Percentiles rank a stretch among this genome's conserved stretches.
phyloP scores from a whole-genome alignment of 2,329 filamentous ascomycete species.

The Fusarium sp. region DNA sequence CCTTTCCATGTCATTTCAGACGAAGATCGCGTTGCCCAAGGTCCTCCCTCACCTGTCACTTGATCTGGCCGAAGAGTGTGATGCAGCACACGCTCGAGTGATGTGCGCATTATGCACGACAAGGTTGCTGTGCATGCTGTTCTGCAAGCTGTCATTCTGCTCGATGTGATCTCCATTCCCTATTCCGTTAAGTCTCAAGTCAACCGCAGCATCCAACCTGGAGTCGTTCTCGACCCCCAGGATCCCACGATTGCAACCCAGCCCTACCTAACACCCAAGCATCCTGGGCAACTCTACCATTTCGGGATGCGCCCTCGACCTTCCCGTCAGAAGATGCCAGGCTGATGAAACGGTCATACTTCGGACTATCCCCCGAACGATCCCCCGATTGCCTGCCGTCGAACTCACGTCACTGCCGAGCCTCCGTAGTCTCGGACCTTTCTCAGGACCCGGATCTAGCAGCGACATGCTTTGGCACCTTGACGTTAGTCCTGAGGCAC shows the following conservation, averaged over 20 bases:
- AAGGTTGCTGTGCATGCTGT: slow-evolving; percentile 11
- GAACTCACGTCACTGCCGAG: slow-evolving; percentile 21
- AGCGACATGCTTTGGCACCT: slow-evolving; percentile 23
- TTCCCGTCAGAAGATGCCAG: slow-evolving; percentile 13
- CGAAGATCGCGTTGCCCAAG: background rate
- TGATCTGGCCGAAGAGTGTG: background rate
- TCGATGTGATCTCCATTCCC: slow-evolving; percentile 4
- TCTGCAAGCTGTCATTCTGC: slow-evolving; percentile 5
- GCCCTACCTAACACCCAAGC: background rate
- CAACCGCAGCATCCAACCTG: background rate
- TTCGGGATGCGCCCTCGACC: background rate
- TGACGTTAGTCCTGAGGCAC: slow-evolving; percentile 35
- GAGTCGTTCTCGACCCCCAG: background rate
- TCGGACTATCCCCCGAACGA: slow-evolving; percentile 10
- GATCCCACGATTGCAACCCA: slow-evolving; percentile 1
- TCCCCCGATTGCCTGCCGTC: slow-evolving; percentile 12
- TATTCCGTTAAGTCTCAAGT: background rate
- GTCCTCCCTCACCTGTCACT: background rate
- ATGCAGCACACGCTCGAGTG: slow-evolving; percentile 7
- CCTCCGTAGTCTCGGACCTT: slow-evolving; percentile 17
- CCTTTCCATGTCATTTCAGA: background rate
- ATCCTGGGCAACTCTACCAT: slow-evolving; percentile 11
- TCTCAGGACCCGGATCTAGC: slow-evolving; percentile 13
- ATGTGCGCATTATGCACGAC: slow-evolving; percentile 18
- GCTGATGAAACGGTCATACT: slow-evolving; percentile 22